phyloP scores from a whole-genome alignment of 139 green algal genomes.

The Nannochloris sp. region DNA sequence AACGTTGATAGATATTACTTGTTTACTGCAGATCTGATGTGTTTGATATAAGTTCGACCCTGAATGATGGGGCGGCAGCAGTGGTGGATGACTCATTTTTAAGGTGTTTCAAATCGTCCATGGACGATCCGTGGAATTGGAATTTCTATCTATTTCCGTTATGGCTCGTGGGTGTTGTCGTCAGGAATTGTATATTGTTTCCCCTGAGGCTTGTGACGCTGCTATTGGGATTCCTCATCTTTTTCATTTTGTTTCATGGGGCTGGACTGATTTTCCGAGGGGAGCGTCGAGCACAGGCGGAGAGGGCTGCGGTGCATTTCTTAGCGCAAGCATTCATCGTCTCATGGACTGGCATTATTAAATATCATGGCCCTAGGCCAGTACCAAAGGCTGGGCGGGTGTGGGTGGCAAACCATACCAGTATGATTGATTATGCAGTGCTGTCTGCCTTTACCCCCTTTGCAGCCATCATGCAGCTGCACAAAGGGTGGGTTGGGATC shows the following conservation, averaged over 20 bases:
- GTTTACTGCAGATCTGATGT: constrained; percentile 27
- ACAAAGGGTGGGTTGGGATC: constrained; percentile 77
- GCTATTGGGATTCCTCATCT: constrained; percentile 57
- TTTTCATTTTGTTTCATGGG: constrained; percentile 71
- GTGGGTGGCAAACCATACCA: constrained; percentile 98
- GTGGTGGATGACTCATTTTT: constrained; percentile 96
- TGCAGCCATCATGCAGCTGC: constrained; percentile 91
- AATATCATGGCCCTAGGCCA: constrained; percentile 85
- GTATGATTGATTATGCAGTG: constrained; percentile 98
- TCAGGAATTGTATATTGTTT: constrained; percentile 73
- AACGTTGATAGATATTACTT: no score
- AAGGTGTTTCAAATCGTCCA: constrained; percentile 74
- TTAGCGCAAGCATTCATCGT: constrained; percentile 69
- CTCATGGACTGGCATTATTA: constrained; percentile 80
- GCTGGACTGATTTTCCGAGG: constrained; percentile 31
- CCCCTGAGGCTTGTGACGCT: constrained; percentile 67
- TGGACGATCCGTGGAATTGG: constrained; percentile 91
- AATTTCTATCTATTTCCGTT: constrained; percentile 94
- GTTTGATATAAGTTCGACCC: constrained; percentile 68
- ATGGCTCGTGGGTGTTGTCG: constrained; percentile 65
- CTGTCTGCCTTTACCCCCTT: constrained; percentile 81
- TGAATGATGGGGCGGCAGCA: constrained; percentile 72
- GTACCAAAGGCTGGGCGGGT: constrained; percentile 58
- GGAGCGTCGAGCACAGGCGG: background rate
- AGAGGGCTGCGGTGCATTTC: constrained; percentile 54